These are phyloP conservation scores for Petunia hybrid DNA, from an alignment of 305 asterid species.

Conservation along the genomic window DNA sequence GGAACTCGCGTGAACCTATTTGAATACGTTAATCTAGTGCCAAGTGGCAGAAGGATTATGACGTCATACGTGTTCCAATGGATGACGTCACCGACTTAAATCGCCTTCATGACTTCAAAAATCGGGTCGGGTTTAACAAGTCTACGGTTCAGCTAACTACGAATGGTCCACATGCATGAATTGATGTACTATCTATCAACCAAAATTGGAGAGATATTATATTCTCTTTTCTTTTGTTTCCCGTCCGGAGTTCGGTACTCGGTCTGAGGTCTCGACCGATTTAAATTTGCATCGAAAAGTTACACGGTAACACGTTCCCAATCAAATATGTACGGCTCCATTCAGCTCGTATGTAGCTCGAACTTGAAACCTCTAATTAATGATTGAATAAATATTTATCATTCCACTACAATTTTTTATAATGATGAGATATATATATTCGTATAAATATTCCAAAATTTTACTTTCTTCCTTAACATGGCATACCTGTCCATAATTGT, in stretches of 20 bases:
- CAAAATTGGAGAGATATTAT: background rate
- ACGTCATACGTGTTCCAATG: background rate
- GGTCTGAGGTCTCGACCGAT: too few relatives aligned
- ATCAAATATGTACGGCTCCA: too few relatives aligned
- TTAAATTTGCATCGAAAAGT: too few relatives aligned
- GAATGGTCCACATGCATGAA: background rate
- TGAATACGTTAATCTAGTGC: background rate
- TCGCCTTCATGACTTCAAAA: background rate
- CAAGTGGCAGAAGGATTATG: conserved; percentile 15
- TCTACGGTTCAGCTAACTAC: background rate
- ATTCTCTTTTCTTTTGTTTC: too few relatives aligned
- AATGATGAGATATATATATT: background rate
- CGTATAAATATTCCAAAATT: background rate
- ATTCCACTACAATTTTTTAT: too few relatives aligned
- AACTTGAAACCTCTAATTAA: too few relatives aligned
- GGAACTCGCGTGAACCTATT: background rate
- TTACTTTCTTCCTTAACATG: background rate
- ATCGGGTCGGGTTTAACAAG: conserved; percentile 13
- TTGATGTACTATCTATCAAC: background rate
- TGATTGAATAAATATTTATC: too few relatives aligned
- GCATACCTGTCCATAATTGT: too few relatives aligned
- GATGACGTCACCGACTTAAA: background rate
- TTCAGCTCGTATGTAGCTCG: too few relatives aligned
- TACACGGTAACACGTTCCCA: too few relatives aligned
- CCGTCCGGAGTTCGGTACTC: too few relatives aligned